Percentiles rank a stretch among this genome's conserved stretches.
phyloP scores from a whole-genome alignment of 2,329 filamentous ascomycete genomes.

The Colletotrichum destructivum region DNA sequence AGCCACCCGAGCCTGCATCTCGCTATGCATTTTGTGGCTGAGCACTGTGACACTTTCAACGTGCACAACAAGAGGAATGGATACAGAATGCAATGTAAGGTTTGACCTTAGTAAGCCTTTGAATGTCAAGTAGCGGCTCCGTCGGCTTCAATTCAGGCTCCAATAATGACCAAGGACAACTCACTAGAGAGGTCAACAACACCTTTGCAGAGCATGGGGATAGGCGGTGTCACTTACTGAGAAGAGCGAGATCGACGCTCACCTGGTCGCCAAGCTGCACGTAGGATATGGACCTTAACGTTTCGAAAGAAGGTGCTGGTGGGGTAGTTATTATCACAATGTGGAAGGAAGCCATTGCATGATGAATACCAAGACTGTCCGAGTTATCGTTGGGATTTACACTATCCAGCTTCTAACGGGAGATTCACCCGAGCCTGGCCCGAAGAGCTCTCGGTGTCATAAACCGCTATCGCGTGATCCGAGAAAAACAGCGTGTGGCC shows the following conservation, averaged over 20 bases:
- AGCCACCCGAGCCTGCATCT: not conserved
- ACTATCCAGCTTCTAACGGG: not conserved
- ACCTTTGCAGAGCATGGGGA: not conserved
- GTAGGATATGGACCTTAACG: slow-evolving; percentile 45
- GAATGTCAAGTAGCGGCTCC: not conserved
- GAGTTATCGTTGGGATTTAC: not conserved
- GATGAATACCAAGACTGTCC: not conserved
- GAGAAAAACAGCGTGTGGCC: not conserved
- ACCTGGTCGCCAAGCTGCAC: slow-evolving; percentile 48
- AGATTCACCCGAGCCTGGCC: not conserved
- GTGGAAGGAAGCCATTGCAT: not conserved
- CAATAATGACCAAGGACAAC: not conserved
- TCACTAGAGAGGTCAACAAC: slow-evolving; percentile 5
- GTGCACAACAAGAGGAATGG: not conserved
- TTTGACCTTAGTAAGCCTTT: slow-evolving; percentile 2
- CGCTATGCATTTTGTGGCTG: slow-evolving; percentile 1
- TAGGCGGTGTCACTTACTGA: slow-evolving; percentile 42
- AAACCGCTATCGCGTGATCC: not conserved
- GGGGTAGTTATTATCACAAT: not conserved
- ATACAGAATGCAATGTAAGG: not conserved
- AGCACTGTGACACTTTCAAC: slow-evolving; percentile 3
- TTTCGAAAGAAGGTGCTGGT: not conserved
- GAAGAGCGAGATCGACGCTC: slow-evolving; percentile 46
- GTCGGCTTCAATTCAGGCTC: not conserved
- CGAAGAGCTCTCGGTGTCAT: not conserved